Percentiles rank a stretch among this genome's conserved stretches.
phyloP scores from a whole-genome alignment of 2,329 filamentous ascomycete species.

The Botrytis pseudocinerea region DNA sequence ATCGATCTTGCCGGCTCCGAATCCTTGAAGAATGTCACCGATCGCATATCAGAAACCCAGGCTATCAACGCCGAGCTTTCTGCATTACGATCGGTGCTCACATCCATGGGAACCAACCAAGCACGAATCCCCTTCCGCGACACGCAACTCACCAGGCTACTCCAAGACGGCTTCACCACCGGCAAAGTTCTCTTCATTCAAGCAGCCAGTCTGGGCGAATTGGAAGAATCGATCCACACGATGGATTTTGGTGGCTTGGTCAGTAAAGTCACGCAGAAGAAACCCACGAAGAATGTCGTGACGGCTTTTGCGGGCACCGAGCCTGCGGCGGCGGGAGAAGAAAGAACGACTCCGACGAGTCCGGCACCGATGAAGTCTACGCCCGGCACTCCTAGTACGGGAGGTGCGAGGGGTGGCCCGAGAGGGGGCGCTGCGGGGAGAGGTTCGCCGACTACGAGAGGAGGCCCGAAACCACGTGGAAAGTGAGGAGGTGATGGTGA shows the following conservation, averaged over 20 bases:
- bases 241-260: slow-evolving; percentile 8
- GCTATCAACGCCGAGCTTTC: slow-evolving; percentile 95
- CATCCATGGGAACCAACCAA: slow-evolving; percentile 66
- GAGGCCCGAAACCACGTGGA: background rate
- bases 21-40: slow-evolving; percentile 82
- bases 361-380: background rate
- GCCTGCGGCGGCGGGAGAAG: no score
- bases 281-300: background rate
- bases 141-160: background rate
- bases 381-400: background rate
- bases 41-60: slow-evolving; percentile 87
- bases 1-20: slow-evolving; percentile 95
- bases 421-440: background rate
- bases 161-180: slow-evolving; percentile 4
- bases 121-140: background rate
- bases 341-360: background rate
- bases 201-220: slow-evolving; percentile 2
- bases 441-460: background rate
- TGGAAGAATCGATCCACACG: slow-evolving; percentile 5
- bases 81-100: slow-evolving; percentile 90
- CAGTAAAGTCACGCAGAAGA: background rate
- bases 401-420: background rate
- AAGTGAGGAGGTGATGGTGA: background rate
- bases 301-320: background rate
- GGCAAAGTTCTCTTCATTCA: slow-evolving; percentile 11